phyloP scores from a whole-genome alignment of 495 filamentous ascomycete genomes.

The Poronia punctata region DNA sequence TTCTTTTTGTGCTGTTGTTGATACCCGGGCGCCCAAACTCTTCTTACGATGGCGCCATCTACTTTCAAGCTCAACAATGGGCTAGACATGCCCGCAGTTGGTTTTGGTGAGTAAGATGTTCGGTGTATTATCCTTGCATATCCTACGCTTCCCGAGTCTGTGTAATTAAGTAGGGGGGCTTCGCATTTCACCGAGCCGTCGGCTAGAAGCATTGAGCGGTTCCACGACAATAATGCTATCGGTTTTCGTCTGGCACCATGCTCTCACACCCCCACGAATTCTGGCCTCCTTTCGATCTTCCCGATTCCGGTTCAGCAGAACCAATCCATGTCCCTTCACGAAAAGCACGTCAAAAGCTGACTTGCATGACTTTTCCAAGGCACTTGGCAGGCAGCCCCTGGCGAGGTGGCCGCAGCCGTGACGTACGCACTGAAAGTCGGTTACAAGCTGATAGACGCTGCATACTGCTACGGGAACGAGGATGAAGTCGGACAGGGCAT shows the following conservation, averaged over 20 bases:
- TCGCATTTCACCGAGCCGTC: too few species aligned
- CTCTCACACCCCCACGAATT: too few species aligned
- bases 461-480: constrained; percentile 56
- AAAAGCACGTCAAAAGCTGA: too few species aligned
- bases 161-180: too few species aligned
- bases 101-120: constrained; percentile 60
- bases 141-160: background rate
- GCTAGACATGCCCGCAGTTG: constrained; percentile 65
- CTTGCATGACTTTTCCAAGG: constrained; percentile 34
- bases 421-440: constrained; percentile 51
- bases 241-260: too few species aligned
- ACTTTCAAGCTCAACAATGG: constrained; percentile 71
- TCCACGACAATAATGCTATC: too few species aligned
- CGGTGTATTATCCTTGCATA: constrained; percentile 2
- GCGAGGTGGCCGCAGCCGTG: constrained; percentile 50
- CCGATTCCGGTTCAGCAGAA: background rate
- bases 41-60: constrained; percentile 40
- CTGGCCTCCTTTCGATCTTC: background rate
- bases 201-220: too few species aligned
- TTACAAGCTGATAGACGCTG: constrained; percentile 57
- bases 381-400: constrained; percentile 68
- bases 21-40: background rate
- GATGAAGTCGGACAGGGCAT: constrained; percentile 50
- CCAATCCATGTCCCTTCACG: too few species aligned
- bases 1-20: too few species aligned